Evolutionary conservation across 306 rosid species (phyloP).

Genomic region (Prosopis cineraria): DNA sequence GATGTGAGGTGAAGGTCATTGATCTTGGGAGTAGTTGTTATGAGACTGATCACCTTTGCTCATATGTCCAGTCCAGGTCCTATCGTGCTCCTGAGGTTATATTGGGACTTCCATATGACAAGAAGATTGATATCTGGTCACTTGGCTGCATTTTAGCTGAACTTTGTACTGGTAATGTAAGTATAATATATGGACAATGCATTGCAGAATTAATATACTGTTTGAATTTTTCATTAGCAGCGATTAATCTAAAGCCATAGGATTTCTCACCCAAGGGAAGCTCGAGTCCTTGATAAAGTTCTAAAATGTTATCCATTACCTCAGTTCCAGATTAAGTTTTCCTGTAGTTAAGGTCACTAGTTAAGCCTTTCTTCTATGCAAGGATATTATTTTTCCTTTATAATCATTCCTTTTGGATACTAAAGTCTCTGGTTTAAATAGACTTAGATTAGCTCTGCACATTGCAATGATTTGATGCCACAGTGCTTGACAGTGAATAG

Average conservation of each 20-base stretch:
- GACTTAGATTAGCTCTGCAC: neutral
- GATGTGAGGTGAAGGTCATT: conserved; percentile 99
- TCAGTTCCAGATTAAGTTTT: neutral
- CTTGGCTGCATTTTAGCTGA: conserved; percentile 99
- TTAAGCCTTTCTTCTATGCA: conserved; percentile 12
- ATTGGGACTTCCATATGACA: conserved; percentile 92
- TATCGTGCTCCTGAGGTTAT: conserved; percentile 99
- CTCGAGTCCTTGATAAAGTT: neutral
- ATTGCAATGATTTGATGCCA: neutral
- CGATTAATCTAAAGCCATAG: neutral
- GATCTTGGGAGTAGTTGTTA: conserved; percentile 99
- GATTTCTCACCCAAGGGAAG: neutral
- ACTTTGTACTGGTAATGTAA: conserved; percentile 97
- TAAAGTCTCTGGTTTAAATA: conserved; percentile 10
- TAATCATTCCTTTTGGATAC: conserved; percentile 9
- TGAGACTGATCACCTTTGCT: conserved; percentile 98
- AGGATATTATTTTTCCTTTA: conserved; percentile 4
- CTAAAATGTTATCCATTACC: neutral
- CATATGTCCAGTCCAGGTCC: conserved; percentile 97
- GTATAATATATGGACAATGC: conserved; percentile 37
- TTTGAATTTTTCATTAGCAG: neutral
- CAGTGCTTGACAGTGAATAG: neutral
- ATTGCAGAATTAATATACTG: neutral
- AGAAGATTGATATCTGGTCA: conserved; percentile 98
- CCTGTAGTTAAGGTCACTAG: neutral